These are phyloP conservation scores for Suillus sp. DNA, from an alignment of 768 basidiomycete genomes.

Conservation along the genomic window DNA sequence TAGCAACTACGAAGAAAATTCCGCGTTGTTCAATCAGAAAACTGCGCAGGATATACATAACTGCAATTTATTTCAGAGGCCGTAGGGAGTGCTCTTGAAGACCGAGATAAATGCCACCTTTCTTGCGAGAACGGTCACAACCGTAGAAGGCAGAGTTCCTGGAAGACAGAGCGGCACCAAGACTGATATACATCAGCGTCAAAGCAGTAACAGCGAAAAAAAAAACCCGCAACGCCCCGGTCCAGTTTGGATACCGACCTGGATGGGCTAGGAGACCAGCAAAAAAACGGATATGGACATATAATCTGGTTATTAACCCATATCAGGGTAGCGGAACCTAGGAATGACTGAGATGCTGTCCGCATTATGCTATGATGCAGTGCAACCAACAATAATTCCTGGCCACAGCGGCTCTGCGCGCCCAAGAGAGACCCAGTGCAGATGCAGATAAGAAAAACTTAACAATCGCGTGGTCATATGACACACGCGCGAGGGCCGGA, in stretches of 20 bases:
- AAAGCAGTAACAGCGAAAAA: too few species aligned
- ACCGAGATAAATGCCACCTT: background rate
- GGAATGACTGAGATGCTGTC: background rate
- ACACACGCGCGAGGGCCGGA: background rate
- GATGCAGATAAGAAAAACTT: background rate
- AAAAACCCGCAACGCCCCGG: background rate
- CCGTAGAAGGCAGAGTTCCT: background rate
- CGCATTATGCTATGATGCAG: background rate
- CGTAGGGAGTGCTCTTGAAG: slow-evolving; percentile 4
- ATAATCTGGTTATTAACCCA: background rate
- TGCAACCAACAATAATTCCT: background rate
- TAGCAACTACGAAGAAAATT: background rate
- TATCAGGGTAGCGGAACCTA: background rate
- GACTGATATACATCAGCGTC: background rate
- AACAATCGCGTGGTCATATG: slow-evolving; percentile 1
- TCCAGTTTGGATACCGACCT: background rate
- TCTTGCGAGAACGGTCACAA: background rate
- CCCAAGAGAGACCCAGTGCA: background rate
- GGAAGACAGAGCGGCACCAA: background rate
- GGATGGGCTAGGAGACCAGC: background rate
- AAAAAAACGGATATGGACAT: background rate
- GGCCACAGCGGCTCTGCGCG: background rate
- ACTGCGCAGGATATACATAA: slow-evolving; percentile 5
- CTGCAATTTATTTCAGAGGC: background rate
- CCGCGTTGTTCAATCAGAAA: slow-evolving; percentile 10